phyloP scores from a whole-genome alignment of 352 stramenopile genomes.

The Pythium coloratum region DNA sequence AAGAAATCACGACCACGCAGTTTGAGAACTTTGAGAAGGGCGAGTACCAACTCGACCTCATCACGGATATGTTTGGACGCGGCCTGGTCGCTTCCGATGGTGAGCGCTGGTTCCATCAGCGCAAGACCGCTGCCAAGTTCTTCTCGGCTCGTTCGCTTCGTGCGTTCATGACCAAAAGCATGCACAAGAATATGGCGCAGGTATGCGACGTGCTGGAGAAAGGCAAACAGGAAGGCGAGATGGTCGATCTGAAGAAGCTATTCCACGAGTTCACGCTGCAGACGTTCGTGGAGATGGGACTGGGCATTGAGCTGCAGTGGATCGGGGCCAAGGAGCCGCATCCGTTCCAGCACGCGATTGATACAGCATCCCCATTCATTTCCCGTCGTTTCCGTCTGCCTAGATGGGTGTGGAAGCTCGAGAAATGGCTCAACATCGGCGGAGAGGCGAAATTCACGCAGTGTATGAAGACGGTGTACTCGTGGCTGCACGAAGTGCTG shows the following conservation, averaged over 20 bases:
- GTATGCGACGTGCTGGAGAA: conserved; percentile 8
- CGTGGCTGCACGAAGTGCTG: conserved; percentile 46
- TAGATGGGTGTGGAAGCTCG: conserved; percentile 52
- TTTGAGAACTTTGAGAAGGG: conserved; percentile 38
- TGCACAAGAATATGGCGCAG: conserved; percentile 18
- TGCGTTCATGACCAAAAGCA: conserved; percentile 21
- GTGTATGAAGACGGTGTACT: conserved; percentile 34
- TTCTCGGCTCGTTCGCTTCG: conserved; percentile 34
- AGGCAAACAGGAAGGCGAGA: neutral
- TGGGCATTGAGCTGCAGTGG: conserved; percentile 47
- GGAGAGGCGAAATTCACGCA: conserved; percentile 36
- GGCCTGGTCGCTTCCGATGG: conserved; percentile 31
- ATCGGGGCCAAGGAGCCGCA: conserved; percentile 35
- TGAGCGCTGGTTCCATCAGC: conserved; percentile 34
- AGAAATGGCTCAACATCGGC: conserved; percentile 44
- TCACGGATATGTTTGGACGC: conserved; percentile 25
- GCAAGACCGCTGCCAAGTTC: conserved; percentile 32
- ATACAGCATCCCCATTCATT: conserved; percentile 31
- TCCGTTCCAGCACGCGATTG: conserved; percentile 52
- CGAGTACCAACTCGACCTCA: conserved; percentile 18
- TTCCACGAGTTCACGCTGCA: conserved; percentile 57
- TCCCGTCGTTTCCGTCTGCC: conserved; percentile 48
- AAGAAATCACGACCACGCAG: conserved; percentile 37
- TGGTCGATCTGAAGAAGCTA: conserved; percentile 28
- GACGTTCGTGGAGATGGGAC: conserved; percentile 52